Percentiles rank a stretch among this genome's conserved stretches.
Evolutionary conservation across 2,329 filamentous ascomycete species (phyloP).

Genomic region (Sclerotinia spermophila): DNA sequence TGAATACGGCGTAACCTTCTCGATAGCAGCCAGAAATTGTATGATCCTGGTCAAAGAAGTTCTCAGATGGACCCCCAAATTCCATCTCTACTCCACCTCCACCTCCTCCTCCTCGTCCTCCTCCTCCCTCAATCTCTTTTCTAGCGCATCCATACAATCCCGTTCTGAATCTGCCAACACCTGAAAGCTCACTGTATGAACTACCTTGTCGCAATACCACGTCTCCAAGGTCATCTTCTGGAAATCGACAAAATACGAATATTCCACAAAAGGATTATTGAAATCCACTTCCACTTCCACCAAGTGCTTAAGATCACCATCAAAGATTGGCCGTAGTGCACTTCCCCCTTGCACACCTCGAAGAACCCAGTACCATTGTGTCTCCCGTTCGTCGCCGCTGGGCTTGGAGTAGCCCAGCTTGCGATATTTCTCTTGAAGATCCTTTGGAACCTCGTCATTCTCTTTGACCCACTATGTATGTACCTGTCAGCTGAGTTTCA

Average conservation of each 20-base stretch:
- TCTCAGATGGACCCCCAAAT: neutral
- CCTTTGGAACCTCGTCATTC: neutral
- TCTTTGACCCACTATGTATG: neutral
- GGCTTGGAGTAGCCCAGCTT: neutral
- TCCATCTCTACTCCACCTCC: neutral
- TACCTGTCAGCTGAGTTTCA: neutral
- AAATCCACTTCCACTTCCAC: slow-evolving; percentile 12
- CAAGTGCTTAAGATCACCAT: slow-evolving; percentile 21
- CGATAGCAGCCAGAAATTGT: neutral
- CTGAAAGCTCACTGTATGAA: slow-evolving; percentile 13
- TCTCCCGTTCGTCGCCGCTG: neutral
- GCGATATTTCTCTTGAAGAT: slow-evolving; percentile 10
- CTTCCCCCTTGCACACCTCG: slow-evolving; percentile 15
- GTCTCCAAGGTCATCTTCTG: slow-evolving; percentile 10
- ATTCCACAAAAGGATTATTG: neutral
- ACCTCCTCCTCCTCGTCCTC: neutral
- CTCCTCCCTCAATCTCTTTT: neutral
- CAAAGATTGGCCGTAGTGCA: slow-evolving; percentile 16
- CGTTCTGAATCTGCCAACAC: neutral
- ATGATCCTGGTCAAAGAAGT: neutral
- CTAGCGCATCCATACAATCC: neutral
- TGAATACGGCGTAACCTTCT: neutral
- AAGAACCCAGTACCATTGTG: slow-evolving; percentile 19
- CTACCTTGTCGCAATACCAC: neutral
- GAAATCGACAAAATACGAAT: slow-evolving; percentile 15